Base-by-base conservation (phyloP, 2,329 filamentous ascomycete genomes). In the Pestalotiopsis sp. region DNA sequence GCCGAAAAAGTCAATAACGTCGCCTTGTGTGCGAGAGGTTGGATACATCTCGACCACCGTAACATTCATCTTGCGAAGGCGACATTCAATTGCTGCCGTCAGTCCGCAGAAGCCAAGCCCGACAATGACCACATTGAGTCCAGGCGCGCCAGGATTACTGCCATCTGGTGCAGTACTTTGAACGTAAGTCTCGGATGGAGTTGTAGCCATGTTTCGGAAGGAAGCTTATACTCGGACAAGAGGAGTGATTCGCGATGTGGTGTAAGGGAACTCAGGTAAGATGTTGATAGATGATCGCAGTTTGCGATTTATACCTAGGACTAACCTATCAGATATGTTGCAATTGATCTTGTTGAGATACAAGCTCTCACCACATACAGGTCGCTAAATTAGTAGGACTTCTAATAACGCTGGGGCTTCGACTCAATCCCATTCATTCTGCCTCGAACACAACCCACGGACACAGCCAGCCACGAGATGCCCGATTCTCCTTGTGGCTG, bases 1-100 rank as follows among this genome's bases (percentile, higher is more conserved):
- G 25, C 85, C 77, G 78, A 66, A 70, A 72, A 75, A 49, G 82
- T 4, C 76, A 76, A 70, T 85, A 84, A 27, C 84, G 84, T 73
- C 85, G 20, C 66, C 66, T 38, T 67, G 65, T 3, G 56, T 61
- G 27, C 65, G 52, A 20, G 65, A 59, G 31, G 25, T 41, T 11
- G 65, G 65, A 31, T 67, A 61, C 39, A 59, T 39, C 65, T 67
- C 65, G 17, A 67, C 52, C 38, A 67, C 56, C 17, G 31, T 39
- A 2, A 39, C 49, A 17, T 67, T 45, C 52, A 67, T 67, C 20
- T 59, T 41, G n/a, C 27, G 65, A 27, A 67, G 65, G n/a, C 39
- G 20, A 36, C 57, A 67, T 57, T 67, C 66, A 25, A 67, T 67
- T n/a, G 57, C 57, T 11, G 49, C 45, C 9, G 65, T 58, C 49